Percentiles rank a stretch among this genome's conserved stretches.
phyloP scores from a whole-genome alignment of 495 filamentous ascomycete species.

The Penicillium argentinense region DNA sequence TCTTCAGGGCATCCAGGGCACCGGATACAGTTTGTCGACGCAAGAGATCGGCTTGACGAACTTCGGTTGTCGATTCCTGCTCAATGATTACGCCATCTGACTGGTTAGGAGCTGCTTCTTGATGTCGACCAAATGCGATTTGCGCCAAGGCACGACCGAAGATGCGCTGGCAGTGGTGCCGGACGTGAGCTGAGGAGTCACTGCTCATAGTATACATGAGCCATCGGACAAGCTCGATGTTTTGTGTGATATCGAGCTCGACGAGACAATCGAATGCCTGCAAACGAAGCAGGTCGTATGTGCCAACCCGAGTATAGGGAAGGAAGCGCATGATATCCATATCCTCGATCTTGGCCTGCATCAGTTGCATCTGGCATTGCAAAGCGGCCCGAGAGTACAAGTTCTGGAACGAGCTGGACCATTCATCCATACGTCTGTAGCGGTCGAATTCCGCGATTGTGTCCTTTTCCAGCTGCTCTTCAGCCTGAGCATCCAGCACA shows the following conservation, averaged over 20 bases:
- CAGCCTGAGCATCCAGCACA: constrained; percentile 54
- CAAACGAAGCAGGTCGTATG: constrained; percentile 75
- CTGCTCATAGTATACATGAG: constrained; percentile 69
- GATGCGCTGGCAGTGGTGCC: constrained; percentile 63
- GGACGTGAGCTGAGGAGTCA: constrained; percentile 80
- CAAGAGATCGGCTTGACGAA: constrained; percentile 65
- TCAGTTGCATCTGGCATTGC: constrained; percentile 70
- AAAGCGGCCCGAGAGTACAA: constrained; percentile 81
- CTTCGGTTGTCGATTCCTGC: constrained; percentile 65
- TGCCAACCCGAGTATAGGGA: constrained; percentile 76
- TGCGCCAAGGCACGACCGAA: constrained; percentile 73
- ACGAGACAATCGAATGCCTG: constrained; percentile 81
- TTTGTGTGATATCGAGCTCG: constrained; percentile 69
- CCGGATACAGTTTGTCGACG: constrained; percentile 74
- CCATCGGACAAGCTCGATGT: constrained; percentile 61
- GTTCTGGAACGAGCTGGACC: constrained; percentile 88
- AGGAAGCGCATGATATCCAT: constrained; percentile 66
- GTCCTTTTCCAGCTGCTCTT: constrained; percentile 63
- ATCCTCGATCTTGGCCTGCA: constrained; percentile 67
- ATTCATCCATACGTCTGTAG: constrained; percentile 90
- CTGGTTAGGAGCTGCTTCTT: constrained; percentile 27
- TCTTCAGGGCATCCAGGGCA: constrained; percentile 72
- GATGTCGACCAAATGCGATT: constrained; percentile 70
- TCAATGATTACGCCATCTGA: constrained; percentile 77
- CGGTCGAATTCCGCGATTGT: constrained; percentile 85